These are phyloP conservation scores for Psilocybe subaeruginosa DNA, from an alignment of 768 basidiomycete species.

Conservation along the genomic window DNA sequence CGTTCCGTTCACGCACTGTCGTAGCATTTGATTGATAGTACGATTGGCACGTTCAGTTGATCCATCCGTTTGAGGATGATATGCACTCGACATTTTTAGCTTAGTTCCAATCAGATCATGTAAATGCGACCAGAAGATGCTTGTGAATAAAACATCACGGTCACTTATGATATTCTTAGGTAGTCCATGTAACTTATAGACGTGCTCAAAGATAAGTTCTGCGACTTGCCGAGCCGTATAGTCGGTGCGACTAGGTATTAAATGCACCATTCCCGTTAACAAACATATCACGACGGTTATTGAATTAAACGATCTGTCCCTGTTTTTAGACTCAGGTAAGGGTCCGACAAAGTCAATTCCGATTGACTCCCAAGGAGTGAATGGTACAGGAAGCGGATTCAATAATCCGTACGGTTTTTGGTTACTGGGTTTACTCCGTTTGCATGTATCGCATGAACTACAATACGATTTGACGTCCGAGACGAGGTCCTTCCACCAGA, in stretches of 20 bases:
- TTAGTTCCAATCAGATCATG: too few species aligned
- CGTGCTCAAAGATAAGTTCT: too few species aligned
- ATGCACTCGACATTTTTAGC: too few species aligned
- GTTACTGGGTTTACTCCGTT: not conserved
- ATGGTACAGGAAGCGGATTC: not conserved
- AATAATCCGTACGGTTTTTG: not conserved
- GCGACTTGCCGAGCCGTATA: not conserved
- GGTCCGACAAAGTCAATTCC: conserved; percentile 3
- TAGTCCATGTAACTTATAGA: too few species aligned
- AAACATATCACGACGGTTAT: not conserved
- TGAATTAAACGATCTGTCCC: not conserved
- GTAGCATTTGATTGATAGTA: too few species aligned
- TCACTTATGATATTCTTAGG: too few species aligned
- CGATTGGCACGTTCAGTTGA: too few species aligned
- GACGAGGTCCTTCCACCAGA: conserved; percentile 2
- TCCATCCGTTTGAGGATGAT: too few species aligned
- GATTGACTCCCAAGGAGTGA: not conserved
- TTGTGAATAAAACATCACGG: too few species aligned
- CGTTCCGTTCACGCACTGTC: too few species aligned
- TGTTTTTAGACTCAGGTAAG: not conserved
- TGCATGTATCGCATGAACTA: not conserved
- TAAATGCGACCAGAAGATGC: too few species aligned
- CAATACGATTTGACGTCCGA: not conserved
- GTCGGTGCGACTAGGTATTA: not conserved
- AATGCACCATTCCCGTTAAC: not conserved